Percentiles rank a stretch among this genome's conserved stretches.
These are phyloP conservation scores for Camelina laxa DNA, from an alignment of 345 rosid genomes.

Conservation along the genomic window DNA sequence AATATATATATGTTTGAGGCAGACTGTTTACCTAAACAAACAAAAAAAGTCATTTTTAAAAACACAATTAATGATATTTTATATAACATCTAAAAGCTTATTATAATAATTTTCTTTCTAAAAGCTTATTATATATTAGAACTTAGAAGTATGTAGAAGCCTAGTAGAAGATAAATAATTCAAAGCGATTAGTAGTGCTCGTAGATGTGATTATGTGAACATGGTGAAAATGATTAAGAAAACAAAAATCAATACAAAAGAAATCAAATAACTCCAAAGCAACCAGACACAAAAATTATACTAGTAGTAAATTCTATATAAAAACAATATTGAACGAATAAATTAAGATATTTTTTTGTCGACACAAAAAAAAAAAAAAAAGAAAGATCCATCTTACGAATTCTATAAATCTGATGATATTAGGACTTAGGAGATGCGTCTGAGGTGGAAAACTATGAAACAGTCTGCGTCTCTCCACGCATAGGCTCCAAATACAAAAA, in stretches of 20 bases:
- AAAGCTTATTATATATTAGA: no score
- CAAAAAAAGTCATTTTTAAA: neutral
- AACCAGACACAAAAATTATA: neutral
- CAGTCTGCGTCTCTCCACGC: conserved; percentile 39
- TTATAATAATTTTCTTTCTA: no score
- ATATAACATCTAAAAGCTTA: neutral
- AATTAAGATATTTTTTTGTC: neutral
- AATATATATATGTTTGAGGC: conserved; percentile 9
- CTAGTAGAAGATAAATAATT: neutral
- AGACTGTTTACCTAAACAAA: conserved; percentile 7
- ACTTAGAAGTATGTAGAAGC: neutral
- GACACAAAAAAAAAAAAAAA: neutral
- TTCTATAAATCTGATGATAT: conserved; percentile 31
- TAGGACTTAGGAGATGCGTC: neutral
- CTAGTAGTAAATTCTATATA: neutral
- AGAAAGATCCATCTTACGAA: neutral
- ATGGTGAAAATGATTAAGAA: conserved; percentile 19
- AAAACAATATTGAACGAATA: neutral
- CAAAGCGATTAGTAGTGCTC: neutral
- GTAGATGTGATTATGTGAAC: conserved; percentile 9
- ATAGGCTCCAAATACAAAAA: conserved; percentile 27
- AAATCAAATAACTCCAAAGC: neutral
- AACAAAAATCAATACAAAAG: neutral
- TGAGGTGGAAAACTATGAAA: conserved; percentile 41
- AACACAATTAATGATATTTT: neutral